Evolutionary conservation across 768 basidiomycete genomes (phyloP).

Genomic region (Boletus sensibilis): DNA sequence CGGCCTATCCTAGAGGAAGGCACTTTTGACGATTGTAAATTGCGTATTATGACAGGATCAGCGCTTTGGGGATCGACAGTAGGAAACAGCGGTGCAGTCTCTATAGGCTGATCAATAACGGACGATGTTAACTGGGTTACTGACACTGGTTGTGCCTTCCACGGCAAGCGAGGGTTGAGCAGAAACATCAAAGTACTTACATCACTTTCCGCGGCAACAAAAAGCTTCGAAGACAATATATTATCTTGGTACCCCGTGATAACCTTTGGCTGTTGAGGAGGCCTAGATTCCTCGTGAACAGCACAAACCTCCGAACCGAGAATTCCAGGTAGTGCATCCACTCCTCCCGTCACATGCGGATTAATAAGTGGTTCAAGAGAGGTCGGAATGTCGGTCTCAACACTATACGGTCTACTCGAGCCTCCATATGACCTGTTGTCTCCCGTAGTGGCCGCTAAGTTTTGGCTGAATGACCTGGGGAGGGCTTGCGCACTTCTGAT

Average conservation of each 20-base stretch:
- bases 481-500: slow-evolving; percentile 47
- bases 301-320: background rate
- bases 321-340: background rate
- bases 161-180: background rate
- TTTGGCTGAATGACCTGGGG: background rate
- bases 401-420: background rate
- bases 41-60: slow-evolving; percentile 30
- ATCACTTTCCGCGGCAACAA: background rate
- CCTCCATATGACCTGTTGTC: background rate
- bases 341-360: background rate
- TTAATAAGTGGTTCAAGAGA: background rate
- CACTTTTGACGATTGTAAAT: slow-evolving; percentile 79
- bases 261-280: background rate
- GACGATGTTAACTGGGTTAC: background rate
- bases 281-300: background rate
- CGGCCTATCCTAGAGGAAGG: slow-evolving; percentile 88
- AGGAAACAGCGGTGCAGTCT: background rate
- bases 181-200: slow-evolving; percentile 5
- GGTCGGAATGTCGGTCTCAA: background rate
- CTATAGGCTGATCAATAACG: slow-evolving; percentile 7
- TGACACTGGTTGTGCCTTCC: background rate
- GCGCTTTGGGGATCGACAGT: background rate
- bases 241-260: background rate
- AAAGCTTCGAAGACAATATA: background rate
- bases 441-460: background rate